phyloP scores from a whole-genome alignment of 257 asterid genomes.

The Orobanche coerulescens region DNA sequence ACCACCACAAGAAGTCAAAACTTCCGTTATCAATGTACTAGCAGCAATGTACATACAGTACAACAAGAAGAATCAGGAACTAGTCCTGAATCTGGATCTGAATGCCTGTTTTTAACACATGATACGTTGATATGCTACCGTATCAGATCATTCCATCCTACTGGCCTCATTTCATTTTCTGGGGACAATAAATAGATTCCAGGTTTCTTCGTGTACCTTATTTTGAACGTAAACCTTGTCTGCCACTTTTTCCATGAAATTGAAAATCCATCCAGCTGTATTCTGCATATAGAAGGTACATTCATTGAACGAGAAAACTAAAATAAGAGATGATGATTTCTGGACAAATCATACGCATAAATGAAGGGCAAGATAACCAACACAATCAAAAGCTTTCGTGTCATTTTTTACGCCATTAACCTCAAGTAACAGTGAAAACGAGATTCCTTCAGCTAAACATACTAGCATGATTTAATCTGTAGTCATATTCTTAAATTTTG shows the following conservation, averaged over 20 bases:
- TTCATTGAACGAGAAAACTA: not conserved
- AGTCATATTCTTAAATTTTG: not conserved
- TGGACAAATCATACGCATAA: not conserved
- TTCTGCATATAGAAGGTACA: conserved; percentile 16
- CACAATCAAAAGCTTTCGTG: not conserved
- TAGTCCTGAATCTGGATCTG: not conserved
- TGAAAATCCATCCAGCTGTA: conserved; percentile 9
- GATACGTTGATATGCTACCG: not conserved
- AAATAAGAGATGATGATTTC: not conserved
- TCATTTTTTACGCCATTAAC: not conserved
- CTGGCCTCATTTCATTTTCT: not conserved
- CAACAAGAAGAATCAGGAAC: not conserved
- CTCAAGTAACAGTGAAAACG: no score
- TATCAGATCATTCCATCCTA: not conserved
- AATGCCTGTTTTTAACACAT: not conserved
- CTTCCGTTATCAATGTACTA: not conserved
- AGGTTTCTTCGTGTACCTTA: not conserved
- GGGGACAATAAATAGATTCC: not conserved
- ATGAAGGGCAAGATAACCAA: no score
- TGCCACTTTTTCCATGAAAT: not conserved
- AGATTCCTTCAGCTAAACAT: no score
- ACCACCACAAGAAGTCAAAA: not conserved
- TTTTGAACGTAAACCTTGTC: not conserved
- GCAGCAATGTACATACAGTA: not conserved
- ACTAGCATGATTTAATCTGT: not conserved